These are phyloP conservation scores for Hemileccinum impolitum DNA, from an alignment of 768 basidiomycete genomes.

Conservation along the genomic window DNA sequence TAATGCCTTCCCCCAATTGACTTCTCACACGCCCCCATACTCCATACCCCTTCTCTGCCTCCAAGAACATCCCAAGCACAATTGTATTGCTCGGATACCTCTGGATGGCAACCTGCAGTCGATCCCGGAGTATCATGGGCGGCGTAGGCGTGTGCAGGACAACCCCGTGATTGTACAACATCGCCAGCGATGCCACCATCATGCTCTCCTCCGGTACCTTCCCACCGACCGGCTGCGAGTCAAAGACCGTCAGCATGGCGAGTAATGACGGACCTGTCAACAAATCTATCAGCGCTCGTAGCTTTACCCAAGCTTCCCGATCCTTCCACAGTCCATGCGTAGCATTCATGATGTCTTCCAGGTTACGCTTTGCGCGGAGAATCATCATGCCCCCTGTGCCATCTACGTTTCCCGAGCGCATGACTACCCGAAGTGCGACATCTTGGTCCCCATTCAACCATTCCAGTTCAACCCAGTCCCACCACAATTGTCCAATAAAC, in stretches of 20 bases:
- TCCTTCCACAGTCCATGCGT: constrained; percentile 47
- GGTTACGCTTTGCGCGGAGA: constrained; percentile 58
- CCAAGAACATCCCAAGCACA: constrained; percentile 69
- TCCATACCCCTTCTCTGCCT: constrained; percentile 72
- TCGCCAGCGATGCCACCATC: constrained; percentile 49
- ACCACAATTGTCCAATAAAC: constrained; percentile 57
- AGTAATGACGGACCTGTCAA: constrained; percentile 43
- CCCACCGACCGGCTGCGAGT: constrained; percentile 24
- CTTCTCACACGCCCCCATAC: constrained; percentile 71
- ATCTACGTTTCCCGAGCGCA: constrained; percentile 52
- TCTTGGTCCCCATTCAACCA: constrained; percentile 59
- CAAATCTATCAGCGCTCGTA: constrained; percentile 64
- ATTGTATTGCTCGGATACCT: constrained; percentile 68
- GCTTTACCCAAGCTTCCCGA: constrained; percentile 61
- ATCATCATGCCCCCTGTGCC: constrained; percentile 51
- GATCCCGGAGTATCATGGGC: constrained; percentile 55
- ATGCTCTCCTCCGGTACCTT: constrained; percentile 45
- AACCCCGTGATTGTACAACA: constrained; percentile 59
- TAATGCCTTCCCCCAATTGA: constrained; percentile 46
- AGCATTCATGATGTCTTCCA: constrained; percentile 49
- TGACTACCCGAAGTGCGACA: constrained; percentile 49
- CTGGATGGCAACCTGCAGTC: constrained; percentile 51
- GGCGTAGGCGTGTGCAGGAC: constrained; percentile 55
- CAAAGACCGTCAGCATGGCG: constrained; percentile 39
- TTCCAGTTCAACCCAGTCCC: constrained; percentile 84